Evolutionary conservation across 2,329 filamentous ascomycete species (phyloP).

Genomic region (Scleromitrula shiraiana): DNA sequence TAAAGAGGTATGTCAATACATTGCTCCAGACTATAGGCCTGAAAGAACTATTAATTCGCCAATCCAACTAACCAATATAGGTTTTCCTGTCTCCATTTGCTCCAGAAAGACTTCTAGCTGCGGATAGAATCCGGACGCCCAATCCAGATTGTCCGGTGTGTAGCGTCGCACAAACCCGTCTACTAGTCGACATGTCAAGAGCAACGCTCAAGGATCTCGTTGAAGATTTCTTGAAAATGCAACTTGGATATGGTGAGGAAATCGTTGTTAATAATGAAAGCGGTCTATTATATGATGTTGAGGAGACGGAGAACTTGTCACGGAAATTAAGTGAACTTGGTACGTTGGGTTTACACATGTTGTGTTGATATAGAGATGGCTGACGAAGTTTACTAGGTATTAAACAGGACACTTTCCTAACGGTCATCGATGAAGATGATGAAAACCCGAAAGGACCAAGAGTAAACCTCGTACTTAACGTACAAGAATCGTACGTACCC

Average conservation of each 20-base stretch:
- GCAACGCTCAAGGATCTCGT: constrained; percentile 77
- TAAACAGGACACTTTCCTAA: constrained; percentile 66
- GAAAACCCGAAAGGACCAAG: constrained; percentile 64
- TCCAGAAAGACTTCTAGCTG: constrained; percentile 48
- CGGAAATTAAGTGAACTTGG: constrained; percentile 75
- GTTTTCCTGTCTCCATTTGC: constrained; percentile 71
- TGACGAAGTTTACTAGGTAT: constrained; percentile 44
- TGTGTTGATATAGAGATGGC: background rate
- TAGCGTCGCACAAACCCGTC: constrained; percentile 59
- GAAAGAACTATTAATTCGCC: constrained; percentile 3
- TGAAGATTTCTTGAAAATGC: constrained; percentile 58
- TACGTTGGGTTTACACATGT: constrained; percentile 28
- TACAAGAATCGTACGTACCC: constrained; percentile 52
- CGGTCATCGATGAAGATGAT: constrained; percentile 74
- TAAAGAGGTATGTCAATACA: constrained; percentile 57
- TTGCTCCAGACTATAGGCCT: background rate
- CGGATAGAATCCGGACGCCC: constrained; percentile 51
- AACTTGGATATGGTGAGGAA: constrained; percentile 74
- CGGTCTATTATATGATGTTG: constrained; percentile 79
- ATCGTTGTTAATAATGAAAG: constrained; percentile 68
- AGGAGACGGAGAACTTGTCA: constrained; percentile 75
- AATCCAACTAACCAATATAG: constrained; percentile 30
- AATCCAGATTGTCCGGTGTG: constrained; percentile 82
- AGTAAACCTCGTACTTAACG: constrained; percentile 70
- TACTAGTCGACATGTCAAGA: constrained; percentile 59